phyloP scores from a whole-genome alignment of 768 basidiomycete genomes.

The Phanerochaete carnosa region DNA sequence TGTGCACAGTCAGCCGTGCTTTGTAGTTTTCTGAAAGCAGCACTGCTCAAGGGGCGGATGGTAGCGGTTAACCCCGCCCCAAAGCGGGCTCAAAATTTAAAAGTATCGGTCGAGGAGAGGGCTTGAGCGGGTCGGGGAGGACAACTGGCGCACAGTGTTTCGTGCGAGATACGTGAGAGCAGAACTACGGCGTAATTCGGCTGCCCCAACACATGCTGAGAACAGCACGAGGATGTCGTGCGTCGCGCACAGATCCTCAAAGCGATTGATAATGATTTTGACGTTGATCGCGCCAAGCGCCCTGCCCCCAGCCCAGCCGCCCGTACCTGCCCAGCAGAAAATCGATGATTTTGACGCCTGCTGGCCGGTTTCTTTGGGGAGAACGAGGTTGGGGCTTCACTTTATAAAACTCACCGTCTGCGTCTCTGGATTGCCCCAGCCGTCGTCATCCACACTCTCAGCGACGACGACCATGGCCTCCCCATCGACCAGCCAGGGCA shows the following conservation, averaged over 20 bases:
- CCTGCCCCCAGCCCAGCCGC: not conserved
- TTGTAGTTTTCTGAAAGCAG: too few species aligned
- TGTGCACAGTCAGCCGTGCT: not conserved
- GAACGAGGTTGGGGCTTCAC: constrained; percentile 11
- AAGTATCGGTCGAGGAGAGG: not conserved
- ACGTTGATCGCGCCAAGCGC: not conserved
- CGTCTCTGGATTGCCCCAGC: constrained; percentile 15
- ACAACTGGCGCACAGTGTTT: too few species aligned
- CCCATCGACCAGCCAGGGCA: constrained; percentile 15
- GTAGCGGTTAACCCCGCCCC: not conserved
- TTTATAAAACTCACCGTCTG: constrained; percentile 7
- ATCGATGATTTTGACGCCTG: not conserved
- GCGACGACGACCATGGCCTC: constrained; percentile 15
- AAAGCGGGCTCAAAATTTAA: not conserved
- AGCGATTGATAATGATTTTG: not conserved
- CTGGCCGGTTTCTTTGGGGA: constrained; percentile 9
- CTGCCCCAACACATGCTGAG: not conserved
- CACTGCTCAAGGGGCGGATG: too few species aligned
- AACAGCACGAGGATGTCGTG: not conserved
- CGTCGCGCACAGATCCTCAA: not conserved
- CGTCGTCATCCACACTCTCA: constrained; percentile 9
- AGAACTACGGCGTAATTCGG: not conserved
- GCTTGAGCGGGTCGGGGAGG: not conserved
- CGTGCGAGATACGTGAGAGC: not conserved
- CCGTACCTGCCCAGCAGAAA: not conserved